Evolutionary conservation across 495 filamentous ascomycete genomes (phyloP).

Genomic region (Lepidopterella palustris): DNA sequence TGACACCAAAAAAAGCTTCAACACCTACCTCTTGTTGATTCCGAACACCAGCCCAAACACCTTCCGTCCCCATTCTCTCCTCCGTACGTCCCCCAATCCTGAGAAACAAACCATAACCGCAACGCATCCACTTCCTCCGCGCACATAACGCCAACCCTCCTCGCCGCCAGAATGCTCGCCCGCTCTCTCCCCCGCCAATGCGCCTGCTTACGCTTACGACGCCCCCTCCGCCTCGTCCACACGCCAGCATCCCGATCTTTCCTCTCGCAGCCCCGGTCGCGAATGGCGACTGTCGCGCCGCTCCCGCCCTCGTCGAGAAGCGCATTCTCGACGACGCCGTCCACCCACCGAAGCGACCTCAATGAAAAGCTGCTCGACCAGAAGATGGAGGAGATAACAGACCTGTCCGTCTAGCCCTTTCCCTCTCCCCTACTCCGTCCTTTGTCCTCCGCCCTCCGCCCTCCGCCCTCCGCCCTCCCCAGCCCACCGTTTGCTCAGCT

Average conservation of each 20-base stretch:
- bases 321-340: background rate
- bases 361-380: conserved; percentile 34
- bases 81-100: too few relatives aligned
- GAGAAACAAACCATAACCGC: too few relatives aligned
- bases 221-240: background rate
- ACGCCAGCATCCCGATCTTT: background rate
- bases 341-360: background rate
- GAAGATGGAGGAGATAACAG: conserved; percentile 42
- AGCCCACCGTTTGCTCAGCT: background rate
- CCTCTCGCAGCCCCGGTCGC: too few relatives aligned
- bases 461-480: background rate
- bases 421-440: background rate
- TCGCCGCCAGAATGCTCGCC: conserved; percentile 7
- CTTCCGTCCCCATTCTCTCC: too few relatives aligned
- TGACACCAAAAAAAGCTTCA: too few relatives aligned
- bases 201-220: conserved; percentile 7
- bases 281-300: too few relatives aligned
- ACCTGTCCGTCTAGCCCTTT: conserved; percentile 30
- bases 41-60: too few relatives aligned
- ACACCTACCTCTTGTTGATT: too few relatives aligned
- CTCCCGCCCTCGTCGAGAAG: background rate
- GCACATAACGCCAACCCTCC: too few relatives aligned
- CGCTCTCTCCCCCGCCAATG: conserved; percentile 12
- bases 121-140: too few relatives aligned
- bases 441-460: conserved; percentile 1